Conservation (phyloP, 139 green algal species). For the Eudorina sp. region DNA sequence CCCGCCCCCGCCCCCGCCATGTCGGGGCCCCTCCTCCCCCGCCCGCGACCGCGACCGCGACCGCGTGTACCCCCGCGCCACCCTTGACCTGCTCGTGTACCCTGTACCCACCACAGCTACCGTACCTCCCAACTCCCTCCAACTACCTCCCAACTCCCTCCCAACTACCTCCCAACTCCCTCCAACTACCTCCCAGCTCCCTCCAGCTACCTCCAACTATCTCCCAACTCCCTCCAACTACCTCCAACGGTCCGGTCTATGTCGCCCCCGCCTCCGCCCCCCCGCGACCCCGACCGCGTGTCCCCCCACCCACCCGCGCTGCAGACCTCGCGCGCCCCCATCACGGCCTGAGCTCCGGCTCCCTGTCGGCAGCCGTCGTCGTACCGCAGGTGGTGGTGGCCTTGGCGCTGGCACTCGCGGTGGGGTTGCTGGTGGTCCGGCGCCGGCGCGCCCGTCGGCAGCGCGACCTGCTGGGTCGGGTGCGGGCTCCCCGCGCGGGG, state of each 20-base stretch:
- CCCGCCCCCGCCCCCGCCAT: too few species aligned
- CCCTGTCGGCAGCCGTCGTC: background rate
- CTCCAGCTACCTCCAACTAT: background rate
- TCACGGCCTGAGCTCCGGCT: background rate
- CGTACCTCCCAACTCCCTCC: too few species aligned
- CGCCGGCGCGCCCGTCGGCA: background rate
- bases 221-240: background rate
- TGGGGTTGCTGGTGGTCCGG: background rate
- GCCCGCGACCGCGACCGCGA: too few species aligned
- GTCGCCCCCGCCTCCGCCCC: background rate
- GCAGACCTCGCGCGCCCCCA: background rate
- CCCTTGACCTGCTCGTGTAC: too few species aligned
- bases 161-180: background rate
- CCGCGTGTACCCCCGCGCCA: too few species aligned
- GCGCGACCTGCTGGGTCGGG: conserved; percentile 12
- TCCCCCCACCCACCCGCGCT: background rate
- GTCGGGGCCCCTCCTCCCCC: too few species aligned
- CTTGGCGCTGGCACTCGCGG: background rate
- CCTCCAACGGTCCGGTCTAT: background rate
- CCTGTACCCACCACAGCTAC: too few species aligned
- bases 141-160: too few species aligned
- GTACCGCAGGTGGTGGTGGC: background rate
- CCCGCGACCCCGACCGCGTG: background rate
- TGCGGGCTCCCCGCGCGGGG: background rate
- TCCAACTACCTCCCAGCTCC: background rate